Conservation (phyloP, 2,329 filamentous ascomycete species). For the Elsinoe arachidis region DNA sequence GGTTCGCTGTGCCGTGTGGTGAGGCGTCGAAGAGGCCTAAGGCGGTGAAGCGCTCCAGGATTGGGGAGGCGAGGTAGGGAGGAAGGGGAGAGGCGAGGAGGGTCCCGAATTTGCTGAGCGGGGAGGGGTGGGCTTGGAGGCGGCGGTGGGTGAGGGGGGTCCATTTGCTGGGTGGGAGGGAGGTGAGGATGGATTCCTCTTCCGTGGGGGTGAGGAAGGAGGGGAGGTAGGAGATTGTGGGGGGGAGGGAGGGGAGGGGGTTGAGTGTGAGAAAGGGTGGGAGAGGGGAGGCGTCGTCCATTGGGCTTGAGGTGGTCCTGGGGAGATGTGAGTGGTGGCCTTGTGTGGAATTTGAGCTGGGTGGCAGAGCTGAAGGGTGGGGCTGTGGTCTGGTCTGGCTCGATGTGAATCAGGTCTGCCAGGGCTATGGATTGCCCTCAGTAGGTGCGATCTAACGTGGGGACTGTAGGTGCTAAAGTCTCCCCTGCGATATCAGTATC, state of each 20-base stretch:
- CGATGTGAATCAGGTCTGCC: no score
- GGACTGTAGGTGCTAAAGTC: no score
- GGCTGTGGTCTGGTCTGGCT: no score
- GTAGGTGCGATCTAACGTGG: no score
- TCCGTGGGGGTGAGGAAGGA: constrained; percentile 73
- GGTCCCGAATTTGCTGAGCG: constrained; percentile 64
- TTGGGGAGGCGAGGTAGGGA: constrained; percentile 61
- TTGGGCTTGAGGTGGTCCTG: no score
- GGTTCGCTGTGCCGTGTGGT: constrained; percentile 71
- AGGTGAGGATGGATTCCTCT: constrained; percentile 48
- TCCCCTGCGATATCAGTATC: no score
- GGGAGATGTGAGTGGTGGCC: no score
- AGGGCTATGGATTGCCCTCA: no score
- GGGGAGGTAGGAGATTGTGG: constrained; percentile 71
- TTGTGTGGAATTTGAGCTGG: no score
- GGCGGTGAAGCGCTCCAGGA: constrained; percentile 50
- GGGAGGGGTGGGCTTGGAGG: constrained; percentile 82
- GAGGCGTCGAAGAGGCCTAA: constrained; percentile 51
- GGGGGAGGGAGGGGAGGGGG: constrained; percentile 47
- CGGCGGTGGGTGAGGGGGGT: constrained; percentile 79
- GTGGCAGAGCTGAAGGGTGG: no score
- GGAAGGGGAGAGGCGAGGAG: constrained; percentile 69
- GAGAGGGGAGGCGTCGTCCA: background rate
- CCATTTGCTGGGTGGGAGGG: constrained; percentile 54
- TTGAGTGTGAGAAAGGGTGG: background rate